Evolutionary conservation across 306 rosid genomes (phyloP), one percentile per base, ranked within the genome.

Genomic region (Prunus kanzakura): DNA sequence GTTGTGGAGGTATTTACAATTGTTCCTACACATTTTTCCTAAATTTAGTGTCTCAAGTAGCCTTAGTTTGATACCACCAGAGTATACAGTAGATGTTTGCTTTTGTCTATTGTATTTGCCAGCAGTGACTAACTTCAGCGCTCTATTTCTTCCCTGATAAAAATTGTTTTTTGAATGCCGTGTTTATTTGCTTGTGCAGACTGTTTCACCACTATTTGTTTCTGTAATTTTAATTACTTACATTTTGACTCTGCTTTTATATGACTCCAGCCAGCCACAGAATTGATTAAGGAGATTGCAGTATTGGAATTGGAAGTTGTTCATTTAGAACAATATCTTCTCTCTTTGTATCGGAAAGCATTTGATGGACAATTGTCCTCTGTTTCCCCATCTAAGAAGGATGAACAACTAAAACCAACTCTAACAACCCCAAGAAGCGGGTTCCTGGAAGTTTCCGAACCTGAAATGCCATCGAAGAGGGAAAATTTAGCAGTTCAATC

Each of bases 271-370:
- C 89, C 96, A 64, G 94, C 99, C 43, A 87, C 93, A 46, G 97
- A 92, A 77, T 83, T 96, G 69, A 89, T 96, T n/a, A 96, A 85
- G 85, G 98, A 96, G 82, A 91, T 96, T 73, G 93, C 98, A 1
- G 88, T 96, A 47, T 71, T 96, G 56, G 99, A 96, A 84, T 77
- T 89, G 71, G 98, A 96, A 83, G 99, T 96, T 74, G 88, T 81
- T 64, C 89, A 96, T 85, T 89, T 96, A 86, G 99, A 96, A 74
- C 99, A 96, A 46, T 96, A 96, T 79, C 98, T 96, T 83, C 97
- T 96, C 70, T 87, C 96, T 11, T 78, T 92, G 77, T 96, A 96
- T 83, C 96, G 99, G 25, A 89, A 82, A 81, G 97, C 97, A 63
- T 92, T 92, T 79, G 96, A 96, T 83, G 96, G 84, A 67, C 88